phyloP scores from a whole-genome alignment of 2,329 filamentous ascomycete genomes.

The Alternaria gansuensis region DNA sequence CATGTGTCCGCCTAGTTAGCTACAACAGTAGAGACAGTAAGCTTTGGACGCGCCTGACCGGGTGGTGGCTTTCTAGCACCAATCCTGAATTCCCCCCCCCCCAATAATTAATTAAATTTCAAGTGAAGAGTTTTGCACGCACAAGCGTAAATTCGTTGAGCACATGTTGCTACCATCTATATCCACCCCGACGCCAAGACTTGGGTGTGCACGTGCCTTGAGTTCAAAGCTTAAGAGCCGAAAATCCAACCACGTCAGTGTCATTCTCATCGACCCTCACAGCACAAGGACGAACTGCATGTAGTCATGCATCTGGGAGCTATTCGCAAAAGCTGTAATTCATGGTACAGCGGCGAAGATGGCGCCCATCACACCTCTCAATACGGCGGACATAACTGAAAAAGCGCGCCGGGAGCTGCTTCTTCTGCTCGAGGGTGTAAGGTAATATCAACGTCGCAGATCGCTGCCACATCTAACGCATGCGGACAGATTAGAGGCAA shows the following conservation, averaged over 20 bases:
- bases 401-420: conserved; percentile 89
- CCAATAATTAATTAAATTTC: too few species aligned
- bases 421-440: conserved; percentile 91
- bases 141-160: neutral
- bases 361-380: conserved; percentile 75
- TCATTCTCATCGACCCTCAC: conserved; percentile 16
- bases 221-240: conserved; percentile 20
- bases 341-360: conserved; percentile 54
- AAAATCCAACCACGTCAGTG: conserved; percentile 9
- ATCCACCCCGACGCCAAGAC: conserved; percentile 21
- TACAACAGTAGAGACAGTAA: too few species aligned
- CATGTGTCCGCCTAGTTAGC: too few species aligned
- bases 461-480: conserved; percentile 45
- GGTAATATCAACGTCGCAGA: conserved; percentile 60
- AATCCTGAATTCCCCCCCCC: too few species aligned
- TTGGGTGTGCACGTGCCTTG: conserved; percentile 28
- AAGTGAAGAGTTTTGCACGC: neutral
- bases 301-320: conserved; percentile 19
- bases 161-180: neutral
- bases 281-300: conserved; percentile 17
- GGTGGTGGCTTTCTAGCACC: too few species aligned
- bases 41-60: too few species aligned
- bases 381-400: conserved; percentile 77
- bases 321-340: conserved; percentile 16
- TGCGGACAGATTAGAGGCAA: conserved; percentile 85